Base-by-base conservation (phyloP, 176 grass and related monocot genomes). In the Puya raimondii region DNA sequence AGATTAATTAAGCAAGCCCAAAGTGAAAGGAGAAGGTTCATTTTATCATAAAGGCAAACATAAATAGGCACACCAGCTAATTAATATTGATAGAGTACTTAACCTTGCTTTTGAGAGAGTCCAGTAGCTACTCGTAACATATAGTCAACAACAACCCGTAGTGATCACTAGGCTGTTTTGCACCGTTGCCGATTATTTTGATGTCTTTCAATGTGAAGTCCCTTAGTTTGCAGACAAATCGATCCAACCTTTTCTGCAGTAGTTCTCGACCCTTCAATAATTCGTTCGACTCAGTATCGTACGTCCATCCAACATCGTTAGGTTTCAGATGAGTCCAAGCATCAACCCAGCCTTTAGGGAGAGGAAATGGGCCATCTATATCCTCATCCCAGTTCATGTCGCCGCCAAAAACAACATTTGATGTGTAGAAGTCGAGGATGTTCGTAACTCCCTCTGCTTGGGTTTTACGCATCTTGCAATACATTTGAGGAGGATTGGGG, bases 351-450 rank as follows among this genome's bases (percentile, higher is more conserved):
- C 47, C 29, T 20, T 68, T 3, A 2, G 3, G 9, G 15, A 68
- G 16, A 12, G 66, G 66, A 11, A 48, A 49, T 0, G 3, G 11
- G 2, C 66, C 66, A 48, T 68, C 66, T 11, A 10, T 14, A 1
- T 49, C 15, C 66, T 68, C 66, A 9, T 12, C 16, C 66, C 66
- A 68, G 12, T 68, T 68, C 66, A 68, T 68, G 42, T 68, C 65
- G 4, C 65, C 65, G 11, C 65, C 65, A 11, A 67, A 67, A 8
- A 67, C 21, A 8, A 7, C 65, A 49, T 67, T 67, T 0, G 13
- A 0, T 15, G 26, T 26, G 25, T 26, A n/a, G 27, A 10, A 11
- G 16, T 11, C n/a, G 12, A 68, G 66, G 1, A 12, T 1, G 1
- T 13, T 18, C 14, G 20, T 16, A 9, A 14, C 66, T 16, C 11